Evolutionary conservation across 106 monocot genomes (phyloP).

Genomic region (Platanthera guangdongensis): DNA sequence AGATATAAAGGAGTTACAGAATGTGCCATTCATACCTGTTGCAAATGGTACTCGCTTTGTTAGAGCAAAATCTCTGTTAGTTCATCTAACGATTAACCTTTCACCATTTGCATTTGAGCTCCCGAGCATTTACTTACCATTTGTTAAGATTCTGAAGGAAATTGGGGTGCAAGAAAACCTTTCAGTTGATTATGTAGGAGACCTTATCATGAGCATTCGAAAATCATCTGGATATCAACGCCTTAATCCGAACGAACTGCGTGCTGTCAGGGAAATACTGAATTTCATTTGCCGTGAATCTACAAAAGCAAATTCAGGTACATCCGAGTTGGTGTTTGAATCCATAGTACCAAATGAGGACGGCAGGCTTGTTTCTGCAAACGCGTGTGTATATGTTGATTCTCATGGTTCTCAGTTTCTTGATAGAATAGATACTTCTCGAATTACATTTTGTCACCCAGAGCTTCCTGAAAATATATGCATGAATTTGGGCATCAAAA

Average conservation of each 20-base stretch:
- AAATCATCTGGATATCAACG: slow-evolving; percentile 85
- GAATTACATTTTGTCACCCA: slow-evolving; percentile 81
- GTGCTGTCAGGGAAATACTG: slow-evolving; percentile 88
- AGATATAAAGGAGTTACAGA: slow-evolving; percentile 73
- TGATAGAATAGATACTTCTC: slow-evolving; percentile 62
- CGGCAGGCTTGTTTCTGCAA: slow-evolving; percentile 87
- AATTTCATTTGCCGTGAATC: slow-evolving; percentile 63
- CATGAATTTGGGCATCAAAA: slow-evolving; percentile 58
- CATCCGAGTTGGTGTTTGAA: slow-evolving; percentile 35
- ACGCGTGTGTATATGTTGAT: slow-evolving; percentile 83
- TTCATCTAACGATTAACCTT: slow-evolving; percentile 69
- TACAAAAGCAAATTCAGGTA: slow-evolving; percentile 21
- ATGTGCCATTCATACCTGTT: slow-evolving; percentile 81
- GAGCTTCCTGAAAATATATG: slow-evolving; percentile 70
- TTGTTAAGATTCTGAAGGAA: slow-evolving; percentile 82
- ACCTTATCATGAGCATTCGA: slow-evolving; percentile 67
- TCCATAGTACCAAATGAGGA: slow-evolving; percentile 89
- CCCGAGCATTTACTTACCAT: slow-evolving; percentile 68
- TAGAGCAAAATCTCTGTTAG: slow-evolving; percentile 66
- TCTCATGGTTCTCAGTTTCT: slow-evolving; percentile 64
- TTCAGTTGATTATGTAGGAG: slow-evolving; percentile 56
- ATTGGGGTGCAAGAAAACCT: slow-evolving; percentile 79
- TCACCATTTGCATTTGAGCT: slow-evolving; percentile 99
- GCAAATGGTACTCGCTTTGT: slow-evolving; percentile 98
- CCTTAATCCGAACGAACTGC: slow-evolving; percentile 95